Base-by-base conservation (phyloP, 441 rosid genomes). In the Omphalea diandra region DNA sequence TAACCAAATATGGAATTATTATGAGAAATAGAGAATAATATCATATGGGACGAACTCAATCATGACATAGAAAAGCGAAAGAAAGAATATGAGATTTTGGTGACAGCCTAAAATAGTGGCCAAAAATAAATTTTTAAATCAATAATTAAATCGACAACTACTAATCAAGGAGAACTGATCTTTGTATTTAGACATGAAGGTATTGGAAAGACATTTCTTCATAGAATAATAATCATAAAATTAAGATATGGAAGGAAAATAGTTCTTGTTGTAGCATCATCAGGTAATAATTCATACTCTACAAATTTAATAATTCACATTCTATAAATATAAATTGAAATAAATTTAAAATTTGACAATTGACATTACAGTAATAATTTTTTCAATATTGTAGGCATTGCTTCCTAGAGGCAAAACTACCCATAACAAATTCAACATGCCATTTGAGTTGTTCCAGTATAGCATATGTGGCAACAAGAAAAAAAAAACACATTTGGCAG, bases 171-270 rank as follows among this genome's bases (percentile, higher is more conserved):
- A 0, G n/a, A 31, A 1, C 0, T 57, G 1, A 29, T 57, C 20
- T 57, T 31, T 9, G 18, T 57, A 17, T 57, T 29, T 12, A 18
- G 62, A 22, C 62, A 57, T 57, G 40, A 40, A 57, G 62, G 62
- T 0, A 57, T 40, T 0, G n/a, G 62, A 0, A 57, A 57, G 20
- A 57, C 62, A 10, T 57, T 26, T 31, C 62, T 57, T 0, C 31
- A 57, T 7, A 57, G 10, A 7, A 57, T 40, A 9, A 57, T 57
- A 15, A 57, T 29, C 5, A 18, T 17, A 1, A 57, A 57, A 11
- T 7, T 57, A 31, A 12, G 62, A 7, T 29, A 38, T 7, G 36
- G 31, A 29, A 12, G 12, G 3, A 52, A 52, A 52, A 52, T 52
- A 52, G 56, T 52, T 22, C 56, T 52, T 20, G 29, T 11, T 2